phyloP scores from a whole-genome alignment of 805 yeast species.

The Lipomyces anomalus region DNA sequence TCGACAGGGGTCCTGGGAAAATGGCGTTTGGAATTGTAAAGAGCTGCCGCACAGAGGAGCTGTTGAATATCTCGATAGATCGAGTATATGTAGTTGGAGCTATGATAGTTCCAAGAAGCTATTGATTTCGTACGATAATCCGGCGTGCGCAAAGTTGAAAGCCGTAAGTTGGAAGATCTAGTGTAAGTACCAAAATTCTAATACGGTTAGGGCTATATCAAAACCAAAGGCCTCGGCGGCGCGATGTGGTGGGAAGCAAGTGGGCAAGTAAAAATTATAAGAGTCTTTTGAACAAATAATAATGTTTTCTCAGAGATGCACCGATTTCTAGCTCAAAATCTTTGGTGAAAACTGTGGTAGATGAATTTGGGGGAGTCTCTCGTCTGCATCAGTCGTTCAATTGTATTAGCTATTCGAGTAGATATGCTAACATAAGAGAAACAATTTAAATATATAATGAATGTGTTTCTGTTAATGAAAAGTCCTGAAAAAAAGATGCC shows the following conservation, averaged over 20 bases:
- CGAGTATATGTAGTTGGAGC: conserved; percentile 51
- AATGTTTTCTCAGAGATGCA: background rate
- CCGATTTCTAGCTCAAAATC: background rate
- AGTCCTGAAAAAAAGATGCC: no score
- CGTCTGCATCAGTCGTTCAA: background rate
- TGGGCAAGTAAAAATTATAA: conserved; percentile 30
- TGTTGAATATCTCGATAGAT: conserved; percentile 47
- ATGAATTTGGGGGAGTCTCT: background rate
- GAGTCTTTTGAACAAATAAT: no score
- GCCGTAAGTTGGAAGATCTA: conserved; percentile 40
- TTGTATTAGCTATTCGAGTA: background rate
- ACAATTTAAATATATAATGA: no score
- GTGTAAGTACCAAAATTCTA: no score
- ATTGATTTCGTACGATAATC: conserved; percentile 64
- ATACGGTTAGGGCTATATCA: conserved; percentile 39
- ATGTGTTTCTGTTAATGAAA: no score
- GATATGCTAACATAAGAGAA: no score
- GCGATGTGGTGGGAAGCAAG: conserved; percentile 95
- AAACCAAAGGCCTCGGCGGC: conserved; percentile 54
- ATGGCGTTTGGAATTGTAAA: conserved; percentile 51
- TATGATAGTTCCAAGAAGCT: conserved; percentile 36
- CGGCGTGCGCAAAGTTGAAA: conserved; percentile 47
- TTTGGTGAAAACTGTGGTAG: background rate
- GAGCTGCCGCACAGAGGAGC: conserved; percentile 45
- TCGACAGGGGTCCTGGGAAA: conserved; percentile 39